Evolutionary conservation across 345 rosid genomes (phyloP).

Genomic region (Ailanthus altissimus): DNA sequence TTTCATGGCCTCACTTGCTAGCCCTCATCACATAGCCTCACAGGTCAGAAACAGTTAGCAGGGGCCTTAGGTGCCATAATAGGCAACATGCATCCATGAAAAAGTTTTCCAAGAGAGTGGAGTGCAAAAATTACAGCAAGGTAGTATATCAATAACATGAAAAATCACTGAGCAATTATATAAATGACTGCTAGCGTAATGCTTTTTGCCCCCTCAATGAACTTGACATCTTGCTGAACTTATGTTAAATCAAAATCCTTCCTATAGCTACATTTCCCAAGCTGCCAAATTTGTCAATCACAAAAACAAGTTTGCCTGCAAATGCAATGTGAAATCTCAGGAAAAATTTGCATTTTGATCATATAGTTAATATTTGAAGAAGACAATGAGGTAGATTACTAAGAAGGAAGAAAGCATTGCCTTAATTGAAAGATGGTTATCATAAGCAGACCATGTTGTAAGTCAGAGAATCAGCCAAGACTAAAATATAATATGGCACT

Average conservation of each 20-base stretch:
- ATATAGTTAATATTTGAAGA: neutral
- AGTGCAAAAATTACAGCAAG: neutral
- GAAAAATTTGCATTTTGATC: neutral
- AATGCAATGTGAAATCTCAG: neutral
- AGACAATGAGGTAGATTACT: neutral
- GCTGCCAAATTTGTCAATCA: neutral
- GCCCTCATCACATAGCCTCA: too few relatives aligned
- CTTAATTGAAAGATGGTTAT: neutral
- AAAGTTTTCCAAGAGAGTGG: neutral
- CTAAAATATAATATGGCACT: slow-evolving; percentile 1
- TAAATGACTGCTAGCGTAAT: neutral
- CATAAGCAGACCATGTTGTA: neutral
- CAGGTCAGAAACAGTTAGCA: neutral
- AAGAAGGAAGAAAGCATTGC: neutral
- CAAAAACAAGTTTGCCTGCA: neutral
- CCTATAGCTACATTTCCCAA: neutral
- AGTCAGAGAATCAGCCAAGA: neutral
- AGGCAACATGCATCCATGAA: neutral
- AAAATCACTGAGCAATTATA: neutral
- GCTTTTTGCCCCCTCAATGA: neutral
- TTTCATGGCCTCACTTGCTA: too few relatives aligned
- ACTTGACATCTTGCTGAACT: neutral
- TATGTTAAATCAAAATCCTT: neutral
- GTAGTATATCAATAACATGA: neutral
- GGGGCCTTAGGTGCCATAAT: neutral